A percentile compares a stretch with the other conserved stretches of the same genome.
phyloP scores from a whole-genome alignment of 129 eudicot genomes.

The Chrysanthemum seticuspe region DNA sequence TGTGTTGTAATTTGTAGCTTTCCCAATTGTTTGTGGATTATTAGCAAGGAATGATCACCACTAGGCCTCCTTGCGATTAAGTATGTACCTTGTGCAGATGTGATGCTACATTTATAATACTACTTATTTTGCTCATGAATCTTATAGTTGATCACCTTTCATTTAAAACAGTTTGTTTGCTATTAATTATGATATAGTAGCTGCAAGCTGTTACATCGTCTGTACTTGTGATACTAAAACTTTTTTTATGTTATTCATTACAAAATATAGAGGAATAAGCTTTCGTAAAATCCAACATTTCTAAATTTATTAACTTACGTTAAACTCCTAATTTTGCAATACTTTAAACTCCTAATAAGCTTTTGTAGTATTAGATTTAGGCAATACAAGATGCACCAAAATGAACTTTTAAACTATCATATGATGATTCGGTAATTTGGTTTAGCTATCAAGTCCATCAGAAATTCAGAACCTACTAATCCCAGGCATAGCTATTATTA shows the following conservation, averaged over 20 bases:
- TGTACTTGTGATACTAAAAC: no score
- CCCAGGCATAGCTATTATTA: background rate
- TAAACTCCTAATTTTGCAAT: no score
- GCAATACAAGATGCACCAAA: background rate
- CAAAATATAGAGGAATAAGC: no score
- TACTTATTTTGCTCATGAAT: conserved; percentile 4
- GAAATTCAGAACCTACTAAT: no score
- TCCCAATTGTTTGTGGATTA: conserved; percentile 11
- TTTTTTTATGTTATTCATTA: no score
- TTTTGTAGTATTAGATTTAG: no score
- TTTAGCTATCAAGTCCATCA: no score
- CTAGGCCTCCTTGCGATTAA: background rate
- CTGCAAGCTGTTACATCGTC: background rate
- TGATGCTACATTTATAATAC: background rate
- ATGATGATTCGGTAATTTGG: background rate
- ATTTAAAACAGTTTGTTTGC: background rate
- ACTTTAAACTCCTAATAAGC: no score
- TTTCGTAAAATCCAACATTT: no score
- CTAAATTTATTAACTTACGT: no score
- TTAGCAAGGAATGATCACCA: background rate
- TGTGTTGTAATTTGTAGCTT: conserved; percentile 23
- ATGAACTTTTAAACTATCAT: background rate
- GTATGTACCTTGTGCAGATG: conserved; percentile 26
- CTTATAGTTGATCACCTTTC: background rate
- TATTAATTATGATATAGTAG: background rate